Percentiles rank a stretch among this genome's conserved stretches.
Conservation (phyloP, 1,139 yeast species). For the Pichia terricola region DNA sequence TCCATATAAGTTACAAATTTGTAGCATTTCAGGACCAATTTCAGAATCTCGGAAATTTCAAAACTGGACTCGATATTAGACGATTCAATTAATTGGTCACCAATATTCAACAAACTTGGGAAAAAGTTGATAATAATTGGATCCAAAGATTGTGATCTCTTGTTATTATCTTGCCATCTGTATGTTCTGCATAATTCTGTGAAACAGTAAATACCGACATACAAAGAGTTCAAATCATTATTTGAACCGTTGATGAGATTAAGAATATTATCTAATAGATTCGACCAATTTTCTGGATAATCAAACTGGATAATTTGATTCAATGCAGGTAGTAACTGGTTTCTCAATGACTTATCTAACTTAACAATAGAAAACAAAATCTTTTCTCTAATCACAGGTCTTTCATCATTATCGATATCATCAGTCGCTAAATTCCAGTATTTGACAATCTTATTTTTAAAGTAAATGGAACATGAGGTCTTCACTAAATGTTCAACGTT, state of each 20-base stretch:
- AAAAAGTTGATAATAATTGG: slow-evolving; percentile 54
- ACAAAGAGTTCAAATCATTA: slow-evolving; percentile 47
- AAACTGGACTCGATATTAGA: slow-evolving; percentile 28
- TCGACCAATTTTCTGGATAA: slow-evolving; percentile 65
- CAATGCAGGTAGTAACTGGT: slow-evolving; percentile 65
- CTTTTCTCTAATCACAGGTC: slow-evolving; percentile 58
- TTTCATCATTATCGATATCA: slow-evolving; percentile 56
- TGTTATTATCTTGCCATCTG: slow-evolving; percentile 64
- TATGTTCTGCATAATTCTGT: slow-evolving; percentile 66
- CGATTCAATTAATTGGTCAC: slow-evolving; percentile 45
- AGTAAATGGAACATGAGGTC: slow-evolving; percentile 77
- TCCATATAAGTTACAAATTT: slow-evolving; percentile 78
- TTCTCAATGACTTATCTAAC: slow-evolving; percentile 39
- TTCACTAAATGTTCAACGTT: slow-evolving; percentile 49
- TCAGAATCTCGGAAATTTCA: slow-evolving; percentile 62
- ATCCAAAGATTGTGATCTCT: slow-evolving; percentile 46
- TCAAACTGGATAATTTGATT: slow-evolving; percentile 58
- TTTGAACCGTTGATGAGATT: slow-evolving; percentile 38
- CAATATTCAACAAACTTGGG: slow-evolving; percentile 61
- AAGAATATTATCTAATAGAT: slow-evolving; percentile 50
- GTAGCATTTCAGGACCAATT: slow-evolving; percentile 66
- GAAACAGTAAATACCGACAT: slow-evolving; percentile 70
- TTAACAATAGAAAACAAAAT: slow-evolving; percentile 36
- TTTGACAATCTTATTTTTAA: slow-evolving; percentile 65
- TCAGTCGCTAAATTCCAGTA: slow-evolving; percentile 46